Evolutionary conservation across 257 asterid genomes (phyloP).

Genomic region (Sherardia arvensis): DNA sequence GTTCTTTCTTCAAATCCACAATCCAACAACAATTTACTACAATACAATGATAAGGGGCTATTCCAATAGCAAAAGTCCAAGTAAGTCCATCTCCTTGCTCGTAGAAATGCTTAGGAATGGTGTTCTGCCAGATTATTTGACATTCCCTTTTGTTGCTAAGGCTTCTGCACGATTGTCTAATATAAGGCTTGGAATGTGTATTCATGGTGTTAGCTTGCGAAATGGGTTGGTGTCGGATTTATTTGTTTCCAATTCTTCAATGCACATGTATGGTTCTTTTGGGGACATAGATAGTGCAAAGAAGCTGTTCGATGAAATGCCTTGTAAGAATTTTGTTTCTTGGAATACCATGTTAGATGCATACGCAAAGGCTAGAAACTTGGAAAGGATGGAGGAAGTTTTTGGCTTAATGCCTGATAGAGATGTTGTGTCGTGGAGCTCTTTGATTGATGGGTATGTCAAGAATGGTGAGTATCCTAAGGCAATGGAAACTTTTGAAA

Average conservation of each 20-base stretch:
- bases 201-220: conserved; percentile 37
- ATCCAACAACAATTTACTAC: conserved; percentile 41
- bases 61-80: conserved; percentile 38
- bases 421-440: conserved; percentile 81
- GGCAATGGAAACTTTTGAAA: conserved; percentile 38
- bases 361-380: conserved; percentile 57
- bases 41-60: conserved; percentile 53
- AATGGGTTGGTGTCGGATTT: conserved; percentile 36
- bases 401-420: conserved; percentile 58
- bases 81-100: conserved; percentile 28
- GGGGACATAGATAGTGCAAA: conserved; percentile 29
- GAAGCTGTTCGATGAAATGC: conserved; percentile 63
- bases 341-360: conserved; percentile 78
- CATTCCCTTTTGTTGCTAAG: conserved; percentile 64
- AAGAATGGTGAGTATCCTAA: conserved; percentile 39
- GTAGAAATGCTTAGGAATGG: conserved; percentile 32
- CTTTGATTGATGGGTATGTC: conserved; percentile 69
- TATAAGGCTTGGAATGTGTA: conserved; percentile 27
- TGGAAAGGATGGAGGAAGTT: conserved; percentile 39
- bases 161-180: conserved; percentile 43
- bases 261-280: conserved; percentile 61
- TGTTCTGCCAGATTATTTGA: conserved; percentile 40
- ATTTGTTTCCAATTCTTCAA: conserved; percentile 51
- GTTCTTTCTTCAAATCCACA: conserved; percentile 32
- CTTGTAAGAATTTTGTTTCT: conserved; percentile 43